Percentiles rank a stretch among this genome's conserved stretches.
These are phyloP conservation scores for Ophiostoma populinum DNA, from an alignment of 2,329 filamentous ascomycete species.

Conservation along the genomic window DNA sequence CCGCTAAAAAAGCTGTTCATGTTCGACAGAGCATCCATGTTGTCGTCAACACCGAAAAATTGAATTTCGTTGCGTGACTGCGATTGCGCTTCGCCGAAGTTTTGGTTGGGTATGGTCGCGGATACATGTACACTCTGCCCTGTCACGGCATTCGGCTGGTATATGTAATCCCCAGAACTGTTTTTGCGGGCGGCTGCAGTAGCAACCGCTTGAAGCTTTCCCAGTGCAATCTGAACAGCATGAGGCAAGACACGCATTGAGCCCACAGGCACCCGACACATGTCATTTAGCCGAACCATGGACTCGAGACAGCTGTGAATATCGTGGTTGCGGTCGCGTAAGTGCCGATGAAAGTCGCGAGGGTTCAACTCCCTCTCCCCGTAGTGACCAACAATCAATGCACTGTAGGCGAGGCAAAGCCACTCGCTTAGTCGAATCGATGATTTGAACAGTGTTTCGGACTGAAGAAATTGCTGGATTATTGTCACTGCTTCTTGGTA, in stretches of 20 bases:
- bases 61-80: not conserved
- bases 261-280: constrained; percentile 1
- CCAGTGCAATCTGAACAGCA: not conserved
- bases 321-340: not conserved
- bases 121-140: too few relatives aligned
- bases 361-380: not conserved
- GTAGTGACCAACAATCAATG: constrained; percentile 1
- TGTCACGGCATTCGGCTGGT: too few relatives aligned
- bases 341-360: not conserved
- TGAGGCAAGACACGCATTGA: constrained; percentile 1
- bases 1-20: constrained; percentile 1
- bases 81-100: not conserved
- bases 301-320: not conserved
- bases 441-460: not conserved
- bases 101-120: not conserved
- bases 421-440: constrained; percentile 1
- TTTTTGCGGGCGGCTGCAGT: not conserved
- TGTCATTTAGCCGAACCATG: not conserved
- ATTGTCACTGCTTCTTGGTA: constrained; percentile 1
- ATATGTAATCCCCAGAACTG: too few relatives aligned
- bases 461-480: not conserved
- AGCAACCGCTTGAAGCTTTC: not conserved
- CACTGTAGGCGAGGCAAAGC: constrained; percentile 1
- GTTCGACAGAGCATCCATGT: not conserved
- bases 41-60: not conserved